Base-by-base conservation (phyloP, 1,139 yeast genomes). In the Suhomyces guaymorum region DNA sequence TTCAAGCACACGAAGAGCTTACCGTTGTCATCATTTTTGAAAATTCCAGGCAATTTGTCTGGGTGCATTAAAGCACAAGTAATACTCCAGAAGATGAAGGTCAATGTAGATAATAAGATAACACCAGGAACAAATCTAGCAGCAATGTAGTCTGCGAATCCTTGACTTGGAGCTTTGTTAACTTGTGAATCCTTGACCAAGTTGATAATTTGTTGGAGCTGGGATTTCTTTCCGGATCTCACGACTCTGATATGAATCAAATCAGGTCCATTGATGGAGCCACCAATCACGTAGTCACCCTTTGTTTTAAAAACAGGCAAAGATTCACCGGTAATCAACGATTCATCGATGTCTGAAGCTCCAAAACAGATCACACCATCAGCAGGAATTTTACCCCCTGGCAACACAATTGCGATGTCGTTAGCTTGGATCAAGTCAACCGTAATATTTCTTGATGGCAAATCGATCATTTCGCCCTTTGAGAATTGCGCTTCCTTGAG, bases 181-280 rank as follows among this genome's bases (percentile, higher is more conserved):
- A 88, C 73, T 58, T 94, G 98, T 0, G 98, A 96, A 36, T 87
- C 86, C 54, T 82, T 87, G 32, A 94, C 96, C 30, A 92, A 69
- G 41, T 77, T 72, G 39, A 94, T 92, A 42, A 94, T 89, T 52
- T 88, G 92, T 32, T 94, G 83, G 23, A 94, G 72, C 54, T 85
- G 90, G 1, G 97, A 90, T 45, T 84, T 81, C 43, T 82, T 81
- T 6, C 97, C 97, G 2, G 94, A 75, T 7, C 71, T 66, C 2
- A 79, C 68, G 0, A 90, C 92, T 44, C 63, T 67, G 51, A 90
- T 75, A 49, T 80, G 86, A 23, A 94, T 57, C 20, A 80, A 70
- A 7, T 90, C 87, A 1, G 82, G 70, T 0, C 95, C 88, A 57
- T 94, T 94, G 27, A 92, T 78, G 2, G 97, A 83, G 0, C 99